These are phyloP conservation scores for Elaphomyces granulatus DNA, from an alignment of 495 filamentous ascomycete genomes.

Conservation along the genomic window DNA sequence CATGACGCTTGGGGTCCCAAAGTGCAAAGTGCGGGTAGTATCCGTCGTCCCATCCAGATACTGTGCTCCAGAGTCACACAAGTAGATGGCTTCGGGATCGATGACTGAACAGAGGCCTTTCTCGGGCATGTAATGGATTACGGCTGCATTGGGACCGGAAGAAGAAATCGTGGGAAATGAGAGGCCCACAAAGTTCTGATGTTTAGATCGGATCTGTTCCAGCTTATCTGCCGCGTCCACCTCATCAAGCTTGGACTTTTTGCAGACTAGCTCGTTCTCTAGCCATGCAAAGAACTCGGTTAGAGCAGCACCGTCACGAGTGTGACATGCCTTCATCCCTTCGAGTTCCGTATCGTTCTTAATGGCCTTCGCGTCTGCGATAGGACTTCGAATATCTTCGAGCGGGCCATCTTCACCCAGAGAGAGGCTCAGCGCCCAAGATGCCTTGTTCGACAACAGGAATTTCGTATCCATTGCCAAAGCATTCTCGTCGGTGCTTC, in stretches of 20 bases:
- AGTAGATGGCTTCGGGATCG: conserved; percentile 77
- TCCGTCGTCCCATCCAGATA: conserved; percentile 95
- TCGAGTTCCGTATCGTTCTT: conserved; percentile 88
- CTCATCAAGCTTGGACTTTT: conserved; percentile 67
- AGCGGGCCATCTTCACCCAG: conserved; percentile 80
- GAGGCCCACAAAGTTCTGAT: conserved; percentile 74
- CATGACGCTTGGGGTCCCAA: conserved; percentile 68
- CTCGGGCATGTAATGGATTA: conserved; percentile 96
- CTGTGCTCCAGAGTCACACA: conserved; percentile 95
- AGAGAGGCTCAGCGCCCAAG: conserved; percentile 81
- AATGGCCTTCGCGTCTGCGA: conserved; percentile 91
- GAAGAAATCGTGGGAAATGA: conserved; percentile 96
- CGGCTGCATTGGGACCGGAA: conserved; percentile 84
- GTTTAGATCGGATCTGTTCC: conserved; percentile 64
- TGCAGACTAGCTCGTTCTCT: conserved; percentile 67
- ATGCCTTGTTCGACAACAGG: conserved; percentile 74
- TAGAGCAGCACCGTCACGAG: conserved; percentile 85
- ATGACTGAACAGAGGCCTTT: conserved; percentile 67
- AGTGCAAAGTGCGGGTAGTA: conserved; percentile 87
- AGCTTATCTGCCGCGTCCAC: conserved; percentile 84
- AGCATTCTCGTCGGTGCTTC: conserved; percentile 6
- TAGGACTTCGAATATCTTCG: conserved; percentile 74
- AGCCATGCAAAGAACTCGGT: conserved; percentile 95
- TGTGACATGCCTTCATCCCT: conserved; percentile 89
- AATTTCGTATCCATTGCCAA: conserved; percentile 43